Conservation (phyloP, 805 yeast species). For the Jamesozyma hellenica region DNA sequence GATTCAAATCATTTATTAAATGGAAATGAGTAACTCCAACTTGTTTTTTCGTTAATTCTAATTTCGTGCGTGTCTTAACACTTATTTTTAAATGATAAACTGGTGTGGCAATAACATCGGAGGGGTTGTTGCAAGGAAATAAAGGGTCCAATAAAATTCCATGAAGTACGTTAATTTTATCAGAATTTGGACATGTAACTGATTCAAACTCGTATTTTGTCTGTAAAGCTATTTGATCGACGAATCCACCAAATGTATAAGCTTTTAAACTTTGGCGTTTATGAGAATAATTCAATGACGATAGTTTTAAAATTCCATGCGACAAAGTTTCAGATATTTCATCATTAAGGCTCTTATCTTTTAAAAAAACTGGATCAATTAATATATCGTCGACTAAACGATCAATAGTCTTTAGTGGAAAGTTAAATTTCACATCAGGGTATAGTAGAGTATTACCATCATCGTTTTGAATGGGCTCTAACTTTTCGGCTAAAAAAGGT, state of each 20-base stretch:
- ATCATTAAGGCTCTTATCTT: slow-evolving; percentile 1
- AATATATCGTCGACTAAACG: slow-evolving; percentile 57
- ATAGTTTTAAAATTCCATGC: slow-evolving; percentile 23
- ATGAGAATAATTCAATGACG: slow-evolving; percentile 27
- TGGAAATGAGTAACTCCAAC: slow-evolving; percentile 29
- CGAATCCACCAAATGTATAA: slow-evolving; percentile 18
- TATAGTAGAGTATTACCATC: slow-evolving; percentile 23
- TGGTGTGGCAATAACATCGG: slow-evolving; percentile 13
- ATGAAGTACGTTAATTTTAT: slow-evolving; percentile 26
- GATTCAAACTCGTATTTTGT: slow-evolving; percentile 24
- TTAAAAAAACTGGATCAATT: slow-evolving; percentile 32
- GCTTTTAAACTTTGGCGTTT: slow-evolving; percentile 14
- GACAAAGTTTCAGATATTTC: slow-evolving; percentile 1
- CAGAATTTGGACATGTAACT: slow-evolving; percentile 20
- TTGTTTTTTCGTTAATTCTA: slow-evolving; percentile 23
- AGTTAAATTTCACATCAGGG: slow-evolving; percentile 9
- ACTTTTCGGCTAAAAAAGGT: no score
- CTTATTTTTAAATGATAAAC: slow-evolving; percentile 31
- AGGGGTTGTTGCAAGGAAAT: slow-evolving; percentile 4
- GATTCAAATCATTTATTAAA: slow-evolving; percentile 24
- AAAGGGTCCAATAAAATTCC: slow-evolving; percentile 18
- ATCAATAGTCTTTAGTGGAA: slow-evolving; percentile 52
- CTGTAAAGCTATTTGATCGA: slow-evolving; percentile 25
- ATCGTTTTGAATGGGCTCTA: slow-evolving; percentile 8
- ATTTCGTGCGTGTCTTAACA: slow-evolving; percentile 23